These are phyloP conservation scores for Fraxinus americana DNA, from an alignment of 257 asterid species.

Conservation along the genomic window DNA sequence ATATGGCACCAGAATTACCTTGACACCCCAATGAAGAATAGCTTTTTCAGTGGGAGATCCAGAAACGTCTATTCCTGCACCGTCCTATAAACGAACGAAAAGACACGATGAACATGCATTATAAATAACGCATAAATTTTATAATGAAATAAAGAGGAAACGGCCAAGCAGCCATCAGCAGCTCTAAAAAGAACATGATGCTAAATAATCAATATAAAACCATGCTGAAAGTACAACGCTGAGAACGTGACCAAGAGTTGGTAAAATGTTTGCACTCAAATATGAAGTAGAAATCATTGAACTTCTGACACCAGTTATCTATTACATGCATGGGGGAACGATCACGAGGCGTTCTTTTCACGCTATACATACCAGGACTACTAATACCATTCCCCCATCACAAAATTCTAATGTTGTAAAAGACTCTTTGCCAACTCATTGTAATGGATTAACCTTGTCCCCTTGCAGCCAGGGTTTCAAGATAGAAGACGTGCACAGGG, in stretches of 20 bases:
- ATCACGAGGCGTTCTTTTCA: conserved; percentile 4
- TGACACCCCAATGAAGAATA: conserved; percentile 89
- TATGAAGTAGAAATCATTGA: conserved; percentile 5
- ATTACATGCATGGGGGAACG: conserved; percentile 17
- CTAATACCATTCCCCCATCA: neutral
- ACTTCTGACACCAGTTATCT: conserved; percentile 11
- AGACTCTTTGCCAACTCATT: conserved; percentile 10
- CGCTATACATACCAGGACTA: neutral
- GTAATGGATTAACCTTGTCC: conserved; percentile 3
- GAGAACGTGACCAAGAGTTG: conserved; percentile 3
- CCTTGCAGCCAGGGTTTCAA: conserved; percentile 1
- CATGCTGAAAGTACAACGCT: conserved; percentile 16
- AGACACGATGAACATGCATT: conserved; percentile 12
- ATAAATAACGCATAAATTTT: conserved; percentile 8
- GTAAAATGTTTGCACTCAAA: neutral
- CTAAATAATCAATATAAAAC: neutral
- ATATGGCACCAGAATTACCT: conserved; percentile 48
- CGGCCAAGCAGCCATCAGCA: neutral
- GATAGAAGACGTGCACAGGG: conserved; percentile 6
- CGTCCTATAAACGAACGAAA: conserved; percentile 49
- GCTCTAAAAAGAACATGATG: conserved; percentile 1
- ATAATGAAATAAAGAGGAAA: neutral
- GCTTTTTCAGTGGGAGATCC: conserved; percentile 99
- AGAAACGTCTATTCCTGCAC: conserved; percentile 65
- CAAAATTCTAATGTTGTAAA: neutral